Evolutionary conservation across 1,284 basidiomycete genomes (phyloP).

Genomic region (Irpex sp.): DNA sequence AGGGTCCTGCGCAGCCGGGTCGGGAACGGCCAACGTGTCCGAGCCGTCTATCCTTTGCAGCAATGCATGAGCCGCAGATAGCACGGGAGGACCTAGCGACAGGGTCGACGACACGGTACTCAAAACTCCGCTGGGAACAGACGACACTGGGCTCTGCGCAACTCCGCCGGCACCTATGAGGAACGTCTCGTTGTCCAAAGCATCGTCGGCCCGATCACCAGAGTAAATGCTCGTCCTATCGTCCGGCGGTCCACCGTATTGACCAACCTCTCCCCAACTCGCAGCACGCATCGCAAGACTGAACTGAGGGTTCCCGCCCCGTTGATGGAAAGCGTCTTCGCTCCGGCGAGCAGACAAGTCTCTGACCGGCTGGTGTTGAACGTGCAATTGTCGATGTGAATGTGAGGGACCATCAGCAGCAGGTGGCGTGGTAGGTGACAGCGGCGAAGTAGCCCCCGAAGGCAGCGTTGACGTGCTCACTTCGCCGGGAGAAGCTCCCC

Average conservation of each 20-base stretch:
- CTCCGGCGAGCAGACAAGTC: constrained; percentile 23
- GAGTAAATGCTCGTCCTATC: constrained; percentile 52
- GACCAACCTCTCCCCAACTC: constrained; percentile 54
- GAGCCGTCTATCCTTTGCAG: constrained; percentile 21
- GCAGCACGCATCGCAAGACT: constrained; percentile 52
- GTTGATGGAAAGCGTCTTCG: constrained; percentile 26
- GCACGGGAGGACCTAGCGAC: constrained; percentile 20
- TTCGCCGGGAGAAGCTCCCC: constrained; percentile 11
- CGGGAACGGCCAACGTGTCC: constrained; percentile 20
- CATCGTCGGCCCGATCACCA: constrained; percentile 27
- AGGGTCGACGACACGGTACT: constrained; percentile 27
- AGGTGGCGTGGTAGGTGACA: constrained; percentile 1
- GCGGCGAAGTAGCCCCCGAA: constrained; percentile 9
- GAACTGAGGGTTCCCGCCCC: constrained; percentile 20
- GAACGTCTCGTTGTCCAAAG: constrained; percentile 44
- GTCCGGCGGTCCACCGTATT: constrained; percentile 38
- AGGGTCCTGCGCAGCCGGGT: constrained; percentile 24
- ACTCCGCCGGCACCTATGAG: constrained; percentile 52
- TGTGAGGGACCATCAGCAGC: neutral
- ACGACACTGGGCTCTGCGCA: constrained; percentile 36
- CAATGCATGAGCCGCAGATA: constrained; percentile 21
- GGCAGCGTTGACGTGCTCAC: constrained; percentile 15
- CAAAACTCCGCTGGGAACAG: constrained; percentile 34
- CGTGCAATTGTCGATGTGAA: neutral
- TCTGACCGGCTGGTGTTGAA: neutral